Conservation (phyloP, 805 yeast species). For the Hanseniaspora meyeri region DNA sequence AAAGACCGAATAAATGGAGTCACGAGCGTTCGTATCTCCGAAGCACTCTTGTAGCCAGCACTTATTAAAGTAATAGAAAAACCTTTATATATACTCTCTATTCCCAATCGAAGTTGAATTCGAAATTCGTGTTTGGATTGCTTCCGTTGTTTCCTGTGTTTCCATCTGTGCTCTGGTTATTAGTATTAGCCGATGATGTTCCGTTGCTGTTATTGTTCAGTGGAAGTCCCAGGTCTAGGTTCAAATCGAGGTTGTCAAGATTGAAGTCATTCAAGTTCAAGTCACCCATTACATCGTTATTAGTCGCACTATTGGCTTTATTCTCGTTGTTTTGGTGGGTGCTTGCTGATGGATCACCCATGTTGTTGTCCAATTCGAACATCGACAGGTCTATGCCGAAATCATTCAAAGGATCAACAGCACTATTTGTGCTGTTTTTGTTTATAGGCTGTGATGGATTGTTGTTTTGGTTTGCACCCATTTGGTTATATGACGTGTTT, state of each 20-base stretch:
- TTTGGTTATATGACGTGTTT: background rate
- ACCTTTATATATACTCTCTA: background rate
- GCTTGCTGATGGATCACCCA: background rate
- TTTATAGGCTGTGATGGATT: background rate
- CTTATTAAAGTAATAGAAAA: background rate
- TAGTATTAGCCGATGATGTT: background rate
- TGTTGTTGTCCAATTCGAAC: conserved; percentile 10
- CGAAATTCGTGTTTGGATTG: conserved; percentile 8
- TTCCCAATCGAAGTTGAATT: conserved; percentile 12
- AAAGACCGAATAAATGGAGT: too few species aligned
- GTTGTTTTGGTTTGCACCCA: background rate
- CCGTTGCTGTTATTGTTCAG: background rate
- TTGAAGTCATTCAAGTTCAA: conserved; percentile 11
- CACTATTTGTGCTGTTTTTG: background rate
- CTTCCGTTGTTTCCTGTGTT: background rate
- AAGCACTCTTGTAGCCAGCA: background rate
- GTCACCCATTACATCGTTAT: conserved; percentile 9
- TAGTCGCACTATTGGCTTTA: background rate
- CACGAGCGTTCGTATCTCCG: too few species aligned
- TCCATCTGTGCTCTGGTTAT: background rate
- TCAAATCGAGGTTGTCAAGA: conserved; percentile 10
- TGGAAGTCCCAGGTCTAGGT: background rate
- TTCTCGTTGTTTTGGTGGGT: background rate
- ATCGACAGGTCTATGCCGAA: conserved; percentile 12
- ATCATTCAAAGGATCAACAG: background rate